These are phyloP conservation scores for Leucosporidium scottii DNA, from an alignment of 768 basidiomycete species.

Conservation along the genomic window DNA sequence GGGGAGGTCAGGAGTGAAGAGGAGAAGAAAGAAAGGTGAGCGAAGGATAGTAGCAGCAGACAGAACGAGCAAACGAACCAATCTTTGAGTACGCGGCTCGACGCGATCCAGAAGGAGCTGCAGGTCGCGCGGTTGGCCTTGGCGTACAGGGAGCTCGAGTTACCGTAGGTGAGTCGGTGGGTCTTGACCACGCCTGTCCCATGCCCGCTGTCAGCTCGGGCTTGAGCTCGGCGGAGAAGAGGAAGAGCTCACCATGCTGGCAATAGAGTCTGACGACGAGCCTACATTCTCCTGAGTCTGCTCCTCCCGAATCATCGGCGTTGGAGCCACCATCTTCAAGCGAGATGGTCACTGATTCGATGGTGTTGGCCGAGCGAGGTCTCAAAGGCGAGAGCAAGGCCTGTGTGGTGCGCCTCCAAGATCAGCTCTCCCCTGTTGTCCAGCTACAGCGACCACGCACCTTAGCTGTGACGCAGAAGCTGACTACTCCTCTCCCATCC, in stretches of 20 bases:
- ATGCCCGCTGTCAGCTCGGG: background rate
- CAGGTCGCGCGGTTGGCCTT: slow-evolving; percentile 18
- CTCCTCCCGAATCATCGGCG: background rate
- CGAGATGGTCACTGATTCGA: slow-evolving; percentile 13
- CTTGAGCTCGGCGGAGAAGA: background rate
- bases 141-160: slow-evolving; percentile 8
- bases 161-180: slow-evolving; percentile 25
- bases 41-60: no score
- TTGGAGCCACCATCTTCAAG: slow-evolving; percentile 7
- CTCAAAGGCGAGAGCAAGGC: slow-evolving; percentile 19
- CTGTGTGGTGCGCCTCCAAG: slow-evolving; percentile 6
- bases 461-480: slow-evolving; percentile 23
- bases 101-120: slow-evolving; percentile 20
- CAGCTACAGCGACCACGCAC: background rate
- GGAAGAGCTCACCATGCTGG: slow-evolving; percentile 17
- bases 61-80: slow-evolving; percentile 8
- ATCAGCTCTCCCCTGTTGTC: background rate
- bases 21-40: background rate
- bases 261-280: slow-evolving; percentile 22
- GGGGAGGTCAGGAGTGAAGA: background rate
- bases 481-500: background rate
- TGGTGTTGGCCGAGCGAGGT: slow-evolving; percentile 11
- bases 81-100: slow-evolving; percentile 18
- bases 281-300: slow-evolving; percentile 19
- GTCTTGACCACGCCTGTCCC: slow-evolving; percentile 27